Conservation (phyloP, 148 eudicot species). For the Rhododendron mucronatum region DNA sequence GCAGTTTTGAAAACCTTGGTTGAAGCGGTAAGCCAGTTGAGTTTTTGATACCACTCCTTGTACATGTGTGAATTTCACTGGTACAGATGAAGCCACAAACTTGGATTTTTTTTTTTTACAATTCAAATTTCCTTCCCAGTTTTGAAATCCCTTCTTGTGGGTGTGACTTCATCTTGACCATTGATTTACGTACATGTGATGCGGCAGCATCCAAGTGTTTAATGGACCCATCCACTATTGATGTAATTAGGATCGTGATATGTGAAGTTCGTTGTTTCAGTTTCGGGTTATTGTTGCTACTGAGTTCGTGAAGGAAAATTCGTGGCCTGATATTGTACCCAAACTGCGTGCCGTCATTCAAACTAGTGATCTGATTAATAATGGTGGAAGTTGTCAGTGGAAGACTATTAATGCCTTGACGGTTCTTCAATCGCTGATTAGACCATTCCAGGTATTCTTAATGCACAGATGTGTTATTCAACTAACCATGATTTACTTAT, state of each 20-base stretch:
- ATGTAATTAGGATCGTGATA: background rate
- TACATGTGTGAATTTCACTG: background rate
- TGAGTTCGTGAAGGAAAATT: constrained; percentile 60
- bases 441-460: constrained; percentile 65
- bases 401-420: constrained; percentile 56
- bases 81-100: background rate
- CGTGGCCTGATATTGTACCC: constrained; percentile 71
- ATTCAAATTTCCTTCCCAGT: background rate
- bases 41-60: background rate
- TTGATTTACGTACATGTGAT: background rate
- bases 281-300: constrained; percentile 51
- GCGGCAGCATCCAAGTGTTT: background rate
- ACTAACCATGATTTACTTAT: background rate
- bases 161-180: background rate
- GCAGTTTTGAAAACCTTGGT: constrained; percentile 54
- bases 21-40: constrained; percentile 43
- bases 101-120: background rate
- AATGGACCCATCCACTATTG: background rate
- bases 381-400: constrained; percentile 37
- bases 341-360: constrained; percentile 47
- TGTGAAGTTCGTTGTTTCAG: constrained; percentile 22
- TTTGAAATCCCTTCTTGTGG: background rate
- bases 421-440: constrained; percentile 52
- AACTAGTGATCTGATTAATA: constrained; percentile 44
- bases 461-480: background rate